Percentiles rank a stretch among this genome's conserved stretches.
Evolutionary conservation across 495 filamentous ascomycete genomes (phyloP).

Genomic region (Trichoderma asperelloides): DNA sequence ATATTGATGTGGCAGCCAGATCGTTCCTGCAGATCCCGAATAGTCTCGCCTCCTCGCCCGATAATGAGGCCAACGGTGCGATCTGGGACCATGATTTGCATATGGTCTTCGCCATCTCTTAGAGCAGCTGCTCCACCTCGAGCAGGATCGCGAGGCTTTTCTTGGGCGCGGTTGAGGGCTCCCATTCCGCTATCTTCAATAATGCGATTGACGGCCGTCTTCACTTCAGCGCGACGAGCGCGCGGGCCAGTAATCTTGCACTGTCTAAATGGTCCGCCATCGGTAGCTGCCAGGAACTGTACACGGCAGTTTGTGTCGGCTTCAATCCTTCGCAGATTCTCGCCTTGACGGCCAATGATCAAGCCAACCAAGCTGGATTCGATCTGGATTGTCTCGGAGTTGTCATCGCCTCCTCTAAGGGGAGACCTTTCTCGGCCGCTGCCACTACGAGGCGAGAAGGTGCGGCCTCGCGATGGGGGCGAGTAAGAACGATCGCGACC

Average conservation of each 20-base stretch:
- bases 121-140: conserved; percentile 38
- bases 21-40: conserved; percentile 79
- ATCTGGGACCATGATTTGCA: conserved; percentile 86
- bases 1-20: conserved; percentile 85
- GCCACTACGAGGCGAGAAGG: conserved; percentile 39
- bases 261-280: conserved; percentile 54
- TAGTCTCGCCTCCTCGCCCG: conserved; percentile 75
- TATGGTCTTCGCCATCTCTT: conserved; percentile 62
- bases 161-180: conserved; percentile 31
- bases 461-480: conserved; percentile 41
- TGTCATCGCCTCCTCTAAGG: conserved; percentile 44
- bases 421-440: conserved; percentile 47
- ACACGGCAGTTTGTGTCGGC: conserved; percentile 64
- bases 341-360: conserved; percentile 76
- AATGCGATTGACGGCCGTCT: conserved; percentile 65
- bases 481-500: conserved; percentile 57
- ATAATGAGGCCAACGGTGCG: conserved; percentile 80
- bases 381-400: conserved; percentile 63
- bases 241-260: conserved; percentile 70
- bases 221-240: conserved; percentile 57
- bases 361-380: conserved; percentile 71
- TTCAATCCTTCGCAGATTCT: conserved; percentile 73
- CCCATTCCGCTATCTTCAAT: conserved; percentile 74
- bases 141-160: conserved; percentile 19
- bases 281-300: conserved; percentile 67